A percentile compares a stretch with the other conserved stretches of the same genome.
Evolutionary conservation across 805 yeast species (phyloP).

Genomic region (Lachancea thermotolerans): DNA sequence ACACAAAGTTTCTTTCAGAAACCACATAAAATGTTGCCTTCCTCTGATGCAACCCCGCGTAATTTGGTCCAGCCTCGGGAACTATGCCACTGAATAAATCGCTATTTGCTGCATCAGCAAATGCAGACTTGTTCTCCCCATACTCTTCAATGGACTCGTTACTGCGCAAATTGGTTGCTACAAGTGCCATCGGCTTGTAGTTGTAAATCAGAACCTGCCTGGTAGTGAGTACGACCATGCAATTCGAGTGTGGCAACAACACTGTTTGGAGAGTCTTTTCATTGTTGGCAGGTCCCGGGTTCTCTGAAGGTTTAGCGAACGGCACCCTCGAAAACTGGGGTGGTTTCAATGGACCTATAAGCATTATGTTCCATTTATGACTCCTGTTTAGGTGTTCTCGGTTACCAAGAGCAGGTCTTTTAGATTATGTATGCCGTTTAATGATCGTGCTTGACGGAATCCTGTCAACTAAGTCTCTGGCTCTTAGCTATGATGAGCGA

Average conservation of each 20-base stretch:
- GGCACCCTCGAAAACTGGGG: conserved; percentile 23
- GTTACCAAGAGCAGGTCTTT: too few species aligned
- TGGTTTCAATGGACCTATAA: conserved; percentile 27
- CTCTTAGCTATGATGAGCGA: too few species aligned
- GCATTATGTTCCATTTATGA: conserved; percentile 10
- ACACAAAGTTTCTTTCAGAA: conserved; percentile 24
- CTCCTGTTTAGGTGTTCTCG: too few species aligned
- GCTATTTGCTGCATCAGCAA: conserved; percentile 15
- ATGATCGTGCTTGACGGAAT: too few species aligned
- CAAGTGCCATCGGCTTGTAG: conserved; percentile 29
- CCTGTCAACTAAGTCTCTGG: too few species aligned
- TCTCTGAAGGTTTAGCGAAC: background rate
- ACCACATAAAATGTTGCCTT: conserved; percentile 25
- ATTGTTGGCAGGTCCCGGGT: conserved; percentile 10
- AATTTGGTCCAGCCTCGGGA: conserved; percentile 3
- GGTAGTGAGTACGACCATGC: conserved; percentile 23
- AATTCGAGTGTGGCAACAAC: conserved; percentile 23
- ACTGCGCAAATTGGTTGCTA: conserved; percentile 28
- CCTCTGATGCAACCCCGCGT: conserved; percentile 2
- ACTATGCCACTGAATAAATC: conserved; percentile 17
- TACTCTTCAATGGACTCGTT: conserved; percentile 24
- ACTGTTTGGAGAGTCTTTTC: conserved; percentile 22
- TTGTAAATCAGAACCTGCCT: conserved; percentile 28
- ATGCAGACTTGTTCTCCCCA: conserved; percentile 21
- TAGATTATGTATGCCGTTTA: too few species aligned